Evolutionary conservation across 768 basidiomycete species (phyloP), one percentile per base, ranked within the genome.

Genomic region (Leccinum boreale): DNA sequence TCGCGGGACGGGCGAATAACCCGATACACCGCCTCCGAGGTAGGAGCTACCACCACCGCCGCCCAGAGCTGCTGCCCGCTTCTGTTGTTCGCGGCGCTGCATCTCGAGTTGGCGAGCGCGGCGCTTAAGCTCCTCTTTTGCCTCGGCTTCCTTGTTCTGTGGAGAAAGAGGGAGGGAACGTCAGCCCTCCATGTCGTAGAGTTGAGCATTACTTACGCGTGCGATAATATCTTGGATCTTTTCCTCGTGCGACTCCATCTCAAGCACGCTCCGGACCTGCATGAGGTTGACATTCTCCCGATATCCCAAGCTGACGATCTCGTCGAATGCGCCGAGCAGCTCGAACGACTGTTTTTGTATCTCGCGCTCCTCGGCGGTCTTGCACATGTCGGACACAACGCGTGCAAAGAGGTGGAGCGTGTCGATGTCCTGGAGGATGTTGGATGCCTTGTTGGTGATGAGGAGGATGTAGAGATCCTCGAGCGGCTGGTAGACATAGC

Each of bases 161-260:
- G 17, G 3, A 15, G 26, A 28, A n/a, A 39, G 36, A 12, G 1
- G 7, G 35, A 36, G 15, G 35, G 15, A 36, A 36, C 7, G 15
- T 39, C 36, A 39, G 36, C 31, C 31, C 31, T 33, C 15, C 36
- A 17, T 8, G 8, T 17, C 36, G 17, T 39, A 19, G 12, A 1
- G 5, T 39, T 35, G 12, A 33, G 12, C 4, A 33, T 33, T 39
- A 75, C 87, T 59, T 69, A 94, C 94, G 73, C 91, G 82, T 11
- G 94, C 90, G 64, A 98, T 99, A 73, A 98, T 98, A 68, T 98
- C 96, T 70, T 98, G 94, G 56, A 99, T 98, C 74, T 92, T 92
- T 74, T 93, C 90, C 67, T 92, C 91, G 70, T 92, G 91, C 73
- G 86, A 90, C 76, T 92, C 91, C 91, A 92, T 92, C 78, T 92